A percentile compares a stretch with the other conserved stretches of the same genome.
phyloP scores from a whole-genome alignment of 2,329 filamentous ascomycete genomes.

The Colletotrichum plurivorum region DNA sequence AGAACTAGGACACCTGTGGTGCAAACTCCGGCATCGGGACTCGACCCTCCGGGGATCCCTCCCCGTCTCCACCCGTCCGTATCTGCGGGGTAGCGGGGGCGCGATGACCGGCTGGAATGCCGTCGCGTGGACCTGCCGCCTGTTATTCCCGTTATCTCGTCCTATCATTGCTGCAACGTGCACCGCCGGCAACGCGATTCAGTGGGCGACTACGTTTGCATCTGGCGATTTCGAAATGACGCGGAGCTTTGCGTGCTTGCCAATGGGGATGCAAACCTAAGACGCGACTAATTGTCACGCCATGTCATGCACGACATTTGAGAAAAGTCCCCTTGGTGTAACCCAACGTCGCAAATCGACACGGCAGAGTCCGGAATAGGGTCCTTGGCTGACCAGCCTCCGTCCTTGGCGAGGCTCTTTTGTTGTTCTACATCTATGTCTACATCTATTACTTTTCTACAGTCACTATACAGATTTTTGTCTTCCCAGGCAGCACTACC shows the following conservation, averaged over 20 bases:
- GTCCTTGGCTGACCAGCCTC: too few relatives aligned
- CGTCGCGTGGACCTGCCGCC: slow-evolving; percentile 1
- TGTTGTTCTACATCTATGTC: slow-evolving; percentile 10
- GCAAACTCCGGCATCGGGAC: slow-evolving; percentile 24
- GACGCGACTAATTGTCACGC: too few relatives aligned
- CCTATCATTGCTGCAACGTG: background rate
- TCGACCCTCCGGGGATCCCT: background rate
- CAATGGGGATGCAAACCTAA: too few relatives aligned
- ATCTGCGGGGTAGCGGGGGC: slow-evolving; percentile 15
- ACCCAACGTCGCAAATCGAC: too few relatives aligned
- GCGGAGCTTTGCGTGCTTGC: too few relatives aligned
- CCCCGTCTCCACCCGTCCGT: background rate
- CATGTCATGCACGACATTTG: too few relatives aligned
- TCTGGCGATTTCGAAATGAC: background rate
- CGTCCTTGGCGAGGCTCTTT: background rate
- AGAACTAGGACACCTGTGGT: background rate
- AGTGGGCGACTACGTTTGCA: background rate
- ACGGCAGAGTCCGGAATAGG: too few relatives aligned
- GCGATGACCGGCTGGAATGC: slow-evolving; percentile 7
- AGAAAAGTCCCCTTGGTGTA: too few relatives aligned
- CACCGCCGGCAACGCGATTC: background rate
- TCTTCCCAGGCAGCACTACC: too few relatives aligned
- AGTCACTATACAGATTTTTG: background rate
- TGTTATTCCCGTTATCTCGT: slow-evolving; percentile 11
- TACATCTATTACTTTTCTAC: slow-evolving; percentile 30